Percentiles rank a stretch among this genome's conserved stretches.
These are phyloP conservation scores for Pseudogymnoascus sp. DNA, from an alignment of 2,329 filamentous ascomycete genomes.

Conservation along the genomic window DNA sequence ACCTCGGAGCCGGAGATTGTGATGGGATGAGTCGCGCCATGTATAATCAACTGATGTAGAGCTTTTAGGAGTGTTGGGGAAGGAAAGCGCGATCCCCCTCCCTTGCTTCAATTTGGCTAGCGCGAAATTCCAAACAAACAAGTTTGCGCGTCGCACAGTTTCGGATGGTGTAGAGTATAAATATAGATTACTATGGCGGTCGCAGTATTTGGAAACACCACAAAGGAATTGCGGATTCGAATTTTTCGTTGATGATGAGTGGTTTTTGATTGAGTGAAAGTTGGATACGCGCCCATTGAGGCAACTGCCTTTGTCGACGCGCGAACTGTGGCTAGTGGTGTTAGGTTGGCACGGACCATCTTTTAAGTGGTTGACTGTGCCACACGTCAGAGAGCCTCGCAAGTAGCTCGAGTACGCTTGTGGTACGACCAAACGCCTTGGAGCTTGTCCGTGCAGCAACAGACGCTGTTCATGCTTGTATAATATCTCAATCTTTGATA, in stretches of 20 bases:
- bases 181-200: background rate
- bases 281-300: background rate
- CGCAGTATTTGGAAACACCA: background rate
- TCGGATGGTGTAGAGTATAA: background rate
- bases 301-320: background rate
- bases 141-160: background rate
- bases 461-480: background rate
- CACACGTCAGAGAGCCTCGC: background rate
- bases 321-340: background rate
- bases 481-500: background rate
- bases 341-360: conserved; percentile 6
- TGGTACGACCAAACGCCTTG: background rate
- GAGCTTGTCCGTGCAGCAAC: background rate
- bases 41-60: background rate
- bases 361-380: background rate
- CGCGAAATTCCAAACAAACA: background rate
- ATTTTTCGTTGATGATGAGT: background rate
- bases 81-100: background rate
- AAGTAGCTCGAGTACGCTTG: background rate
- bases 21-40: conserved; percentile 14
- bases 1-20: conserved; percentile 22
- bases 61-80: background rate
- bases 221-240: background rate
- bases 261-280: background rate
- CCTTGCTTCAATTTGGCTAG: conserved; percentile 2